Base-by-base conservation (phyloP, 2,329 filamentous ascomycete species). In the Alternaria angustiovoidea region DNA sequence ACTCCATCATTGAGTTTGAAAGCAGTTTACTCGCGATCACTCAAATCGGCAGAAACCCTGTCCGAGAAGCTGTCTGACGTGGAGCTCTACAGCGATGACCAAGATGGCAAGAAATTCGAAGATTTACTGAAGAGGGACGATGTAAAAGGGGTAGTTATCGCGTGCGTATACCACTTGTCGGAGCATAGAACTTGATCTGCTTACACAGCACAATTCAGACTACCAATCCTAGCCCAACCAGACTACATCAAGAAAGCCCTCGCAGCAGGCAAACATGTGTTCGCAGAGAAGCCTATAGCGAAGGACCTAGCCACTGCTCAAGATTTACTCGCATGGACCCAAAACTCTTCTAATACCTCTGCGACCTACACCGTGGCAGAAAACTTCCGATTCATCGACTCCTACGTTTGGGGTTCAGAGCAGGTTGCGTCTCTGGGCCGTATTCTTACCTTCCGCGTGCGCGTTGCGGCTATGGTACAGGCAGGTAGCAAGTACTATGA, bases 221-320 rank as follows among this genome's bases (percentile, higher is more conserved):
- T 91, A 38, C 89, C 89, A 34, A 91, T 91, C 71, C 72, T 82
- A 48, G 79, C 79, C 38, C 89, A 91, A 73, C 86, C 88, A 2
- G 77, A 77, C 12, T 84, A 85, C 67, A 85, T 91, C 69, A 81
- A 85, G 62, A 82, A 83, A 62, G 87, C 86, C 0, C 79, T 91
- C 18, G 72, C 78, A n/a, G 88, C 88, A 1, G 88, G 88, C 26
- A 92, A 91, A 76, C 88, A 91, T 71, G 89, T 91, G 7, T 80
- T 91, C 3, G 86, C 86, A 16, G 89, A 91, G 78, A 91, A 91
- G 78, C 89, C 89, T 34, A 82, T 91, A 41, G 88, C 86, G 3
- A 84, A 86, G 65, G 86, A 90, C 65, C 77, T 89, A 8, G 79
- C 81, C 2, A 79, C 80, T 1, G 85, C 85, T 0, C 73, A 78